Conservation (phyloP, 2,329 filamentous ascomycete genomes). For the Ophiostoma tasmaniense region DNA sequence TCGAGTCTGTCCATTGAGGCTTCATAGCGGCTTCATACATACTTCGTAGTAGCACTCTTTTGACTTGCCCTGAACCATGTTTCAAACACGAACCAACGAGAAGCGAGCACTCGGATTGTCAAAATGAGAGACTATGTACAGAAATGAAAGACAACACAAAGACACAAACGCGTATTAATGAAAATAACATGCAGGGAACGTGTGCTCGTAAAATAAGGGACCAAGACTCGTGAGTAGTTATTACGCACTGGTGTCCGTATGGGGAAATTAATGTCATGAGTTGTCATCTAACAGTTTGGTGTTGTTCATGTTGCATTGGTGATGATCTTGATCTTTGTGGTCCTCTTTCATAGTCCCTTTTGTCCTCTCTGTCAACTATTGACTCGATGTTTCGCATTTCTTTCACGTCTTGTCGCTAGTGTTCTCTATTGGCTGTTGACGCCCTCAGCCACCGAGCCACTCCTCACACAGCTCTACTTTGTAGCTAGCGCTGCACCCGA, state of each 20-base stretch:
- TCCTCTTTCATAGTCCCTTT: background rate
- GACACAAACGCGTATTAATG: background rate
- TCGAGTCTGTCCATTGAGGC: background rate
- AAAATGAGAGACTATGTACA: background rate
- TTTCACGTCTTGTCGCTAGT: background rate
- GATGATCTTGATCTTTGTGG: background rate
- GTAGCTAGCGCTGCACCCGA: background rate
- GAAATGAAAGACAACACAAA: background rate
- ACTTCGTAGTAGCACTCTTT: background rate
- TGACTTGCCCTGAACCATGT: background rate
- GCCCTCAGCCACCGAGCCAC: background rate
- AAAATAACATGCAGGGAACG: background rate
- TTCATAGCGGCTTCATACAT: too few relatives aligned
- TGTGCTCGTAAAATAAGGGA: background rate
- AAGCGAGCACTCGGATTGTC: background rate
- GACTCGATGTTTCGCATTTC: background rate
- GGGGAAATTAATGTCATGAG: background rate
- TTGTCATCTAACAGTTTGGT: background rate
- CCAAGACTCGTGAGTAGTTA: background rate
- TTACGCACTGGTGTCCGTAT: background rate
- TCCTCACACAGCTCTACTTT: background rate
- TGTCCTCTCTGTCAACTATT: background rate
- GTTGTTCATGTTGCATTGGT: background rate
- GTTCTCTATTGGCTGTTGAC: background rate
- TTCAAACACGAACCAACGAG: background rate